Evolutionary conservation across 257 asterid genomes (phyloP), one percentile per base, ranked within the genome.

Genomic region (Salvia rosmarinus): DNA sequence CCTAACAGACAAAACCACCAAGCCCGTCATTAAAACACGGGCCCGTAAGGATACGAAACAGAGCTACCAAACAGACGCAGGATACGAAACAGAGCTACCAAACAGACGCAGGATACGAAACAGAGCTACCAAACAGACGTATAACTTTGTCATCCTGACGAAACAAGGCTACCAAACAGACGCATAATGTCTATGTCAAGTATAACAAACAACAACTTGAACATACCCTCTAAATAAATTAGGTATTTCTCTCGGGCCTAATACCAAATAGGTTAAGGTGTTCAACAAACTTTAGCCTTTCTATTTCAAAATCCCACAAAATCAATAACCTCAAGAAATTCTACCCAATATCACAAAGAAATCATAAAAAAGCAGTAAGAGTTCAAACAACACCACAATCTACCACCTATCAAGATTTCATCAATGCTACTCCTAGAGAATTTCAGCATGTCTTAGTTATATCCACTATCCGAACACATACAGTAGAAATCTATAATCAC

Each of bases 341-440:
- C n/a, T n/a, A n/a, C n/a, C n/a, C 44, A 43, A 56, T 9, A 43
- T 28, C 17, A 28, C 8, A 17, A 34, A 71, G 23, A 65, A 70
- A 46, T 7, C 61, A 46, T 1, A 57, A 37, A 13, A 25, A 13
- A n/a, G 46, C 54, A 40, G 11, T 0, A 49, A 32, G 19, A 44
- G 44, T 34, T 49, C 65, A 37, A 60, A 46, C 74, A 67, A 61
- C 44, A 35, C 32, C 28, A 9, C 2, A 9, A 69, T 17, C 61
- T 46, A 35, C 21, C 23, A 34, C 55, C 49, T 56, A 34, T 4
- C 9, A 44, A 51, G 37, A 6, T 9, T 60, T 35, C 9, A 60
- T 16, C 66, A 32, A 34, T 23, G 62, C 63, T 13, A 28, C 35
- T 25, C 20, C 20, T 5, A 28, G 17, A 14, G 19, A 37, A 34